These are phyloP conservation scores for Blastocystis sp. DNA, from an alignment of 352 stramenopile species.

Conservation along the genomic window DNA sequence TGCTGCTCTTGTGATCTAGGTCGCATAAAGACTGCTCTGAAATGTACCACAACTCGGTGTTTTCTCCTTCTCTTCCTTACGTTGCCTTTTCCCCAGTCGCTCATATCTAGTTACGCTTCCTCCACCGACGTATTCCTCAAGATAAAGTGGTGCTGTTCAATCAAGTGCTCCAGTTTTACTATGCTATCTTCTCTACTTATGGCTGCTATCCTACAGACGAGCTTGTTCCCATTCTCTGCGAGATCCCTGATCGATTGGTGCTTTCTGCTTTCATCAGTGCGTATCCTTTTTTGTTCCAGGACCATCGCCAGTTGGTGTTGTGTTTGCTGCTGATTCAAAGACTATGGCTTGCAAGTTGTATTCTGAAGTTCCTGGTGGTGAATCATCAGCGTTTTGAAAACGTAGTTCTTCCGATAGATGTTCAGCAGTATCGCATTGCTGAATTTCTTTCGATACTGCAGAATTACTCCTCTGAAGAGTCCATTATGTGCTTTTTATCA, in stretches of 20 bases:
- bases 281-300: neutral
- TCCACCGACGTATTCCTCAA: neutral
- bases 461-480: neutral
- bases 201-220: neutral
- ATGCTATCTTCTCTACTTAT: neutral
- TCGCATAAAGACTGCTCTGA: neutral
- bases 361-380: neutral
- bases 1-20: neutral
- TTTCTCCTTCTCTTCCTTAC: neutral
- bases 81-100: neutral
- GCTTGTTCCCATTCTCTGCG: neutral
- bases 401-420: neutral
- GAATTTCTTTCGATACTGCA: neutral
- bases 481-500: neutral
- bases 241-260: neutral
- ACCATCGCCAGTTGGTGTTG: neutral
- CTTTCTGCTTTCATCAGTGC: neutral
- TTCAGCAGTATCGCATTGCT: neutral
- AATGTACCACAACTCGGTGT: neutral
- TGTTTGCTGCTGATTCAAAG: neutral
- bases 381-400: neutral
- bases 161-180: neutral
- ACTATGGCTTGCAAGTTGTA: neutral
- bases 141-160: neutral
- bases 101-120: neutral